Conservation (phyloP, 2,329 filamentous ascomycete species). For the Fusarium solani-melongenae region DNA sequence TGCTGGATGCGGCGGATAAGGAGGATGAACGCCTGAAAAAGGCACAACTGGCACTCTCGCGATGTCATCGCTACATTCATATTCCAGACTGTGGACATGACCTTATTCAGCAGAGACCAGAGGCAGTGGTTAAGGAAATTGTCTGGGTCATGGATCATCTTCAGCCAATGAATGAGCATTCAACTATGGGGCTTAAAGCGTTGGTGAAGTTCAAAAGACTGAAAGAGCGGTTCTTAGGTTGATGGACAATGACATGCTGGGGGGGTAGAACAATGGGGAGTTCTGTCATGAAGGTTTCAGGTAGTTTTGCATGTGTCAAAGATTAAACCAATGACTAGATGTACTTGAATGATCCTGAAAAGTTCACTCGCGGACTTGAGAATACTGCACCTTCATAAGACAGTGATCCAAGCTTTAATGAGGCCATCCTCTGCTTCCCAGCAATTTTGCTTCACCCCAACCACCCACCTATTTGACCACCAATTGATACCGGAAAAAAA, state of each 20-base stretch:
- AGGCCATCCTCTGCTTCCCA: not conserved
- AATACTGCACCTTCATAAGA: too few relatives aligned
- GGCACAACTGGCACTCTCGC: constrained; percentile 26
- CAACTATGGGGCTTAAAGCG: not conserved
- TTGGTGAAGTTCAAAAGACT: not conserved
- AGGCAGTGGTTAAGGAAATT: constrained; percentile 25
- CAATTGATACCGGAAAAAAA: not conserved
- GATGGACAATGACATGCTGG: not conserved
- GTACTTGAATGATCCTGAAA: too few relatives aligned
- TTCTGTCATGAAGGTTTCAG: not conserved
- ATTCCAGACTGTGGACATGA: constrained; percentile 33
- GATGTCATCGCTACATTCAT: constrained; percentile 30
- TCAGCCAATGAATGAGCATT: fast-evolving
- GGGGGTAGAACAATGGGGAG: not conserved
- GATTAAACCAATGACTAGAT: too few relatives aligned
- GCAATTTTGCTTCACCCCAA: not conserved
- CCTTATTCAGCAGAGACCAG: constrained; percentile 23
- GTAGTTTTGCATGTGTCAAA: not conserved
- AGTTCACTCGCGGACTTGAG: too few relatives aligned
- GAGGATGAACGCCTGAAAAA: constrained; percentile 38
- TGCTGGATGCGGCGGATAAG: constrained; percentile 23
- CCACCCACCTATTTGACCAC: not conserved
- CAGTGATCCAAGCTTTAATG: not conserved
- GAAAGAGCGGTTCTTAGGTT: not conserved
- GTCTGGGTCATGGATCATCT: constrained; percentile 31